Evolutionary conservation across 805 yeast species (phyloP), one percentile per base, ranked within the genome.

Genomic region (Blastobotrys terrestris): DNA sequence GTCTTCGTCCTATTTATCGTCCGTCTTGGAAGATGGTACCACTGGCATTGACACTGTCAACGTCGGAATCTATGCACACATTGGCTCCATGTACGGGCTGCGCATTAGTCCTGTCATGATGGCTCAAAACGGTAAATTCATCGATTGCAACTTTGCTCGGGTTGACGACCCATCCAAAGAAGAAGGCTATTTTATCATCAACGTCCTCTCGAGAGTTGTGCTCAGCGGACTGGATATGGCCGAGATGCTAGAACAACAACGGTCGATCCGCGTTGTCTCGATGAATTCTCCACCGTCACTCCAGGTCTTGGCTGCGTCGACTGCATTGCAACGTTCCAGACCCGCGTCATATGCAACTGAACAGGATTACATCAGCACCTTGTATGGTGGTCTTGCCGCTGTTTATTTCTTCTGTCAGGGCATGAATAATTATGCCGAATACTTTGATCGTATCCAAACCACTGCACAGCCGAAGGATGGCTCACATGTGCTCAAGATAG

Each of bases 141-240:
- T 49, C n/a, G 40, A 44, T 31, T 43, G 48, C 13, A 49, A 49
- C 35, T 49, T 49, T 44, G 52, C 52, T 14, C 47, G 52, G 26
- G 52, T 49, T 14, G 48, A 43, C n/a, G 52, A 49, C 20, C 48
- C 48, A 18, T 14, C 26, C 15, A 26, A 19, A 2, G 16, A 13
- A 2, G 52, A 49, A 4, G 52, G 52, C 5, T 49, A 15, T 21
- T 49, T 49, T 15, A 15, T 49, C 14, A 44, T 49, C 48, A 49
- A 49, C 21, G 31, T 44, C 16, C 40, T 49, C 14, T 22, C 21
- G 18, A 41, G 31, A 13, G 39, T 49, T 26, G 47, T 49, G 3
- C 20, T 49, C 31, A 26, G 42, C 31, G 40, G 48, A 14, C 31
- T 21, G 14, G 52, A 35, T 5, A 21, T 49, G 31, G 18, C 20